These are phyloP conservation scores for Tulasnella sp. DNA, from an alignment of 768 basidiomycete genomes.

Conservation along the genomic window DNA sequence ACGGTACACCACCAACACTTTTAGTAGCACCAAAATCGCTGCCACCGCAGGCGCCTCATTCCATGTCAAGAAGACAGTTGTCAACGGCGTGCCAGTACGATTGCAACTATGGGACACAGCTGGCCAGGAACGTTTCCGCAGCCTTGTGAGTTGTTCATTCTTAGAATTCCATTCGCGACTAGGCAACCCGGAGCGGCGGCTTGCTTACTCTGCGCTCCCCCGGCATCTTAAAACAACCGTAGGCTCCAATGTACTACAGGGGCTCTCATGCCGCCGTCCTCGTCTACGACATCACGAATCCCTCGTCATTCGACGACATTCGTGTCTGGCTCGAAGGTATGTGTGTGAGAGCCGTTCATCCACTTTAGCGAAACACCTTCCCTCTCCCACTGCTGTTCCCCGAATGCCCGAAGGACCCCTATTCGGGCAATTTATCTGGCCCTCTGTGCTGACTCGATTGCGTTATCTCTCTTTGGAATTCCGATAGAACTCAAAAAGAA, in stretches of 20 bases:
- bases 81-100: slow-evolving; percentile 80
- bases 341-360: slow-evolving; percentile 29
- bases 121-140: slow-evolving; percentile 88
- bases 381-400: slow-evolving; percentile 21
- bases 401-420: not conserved
- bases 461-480: slow-evolving; percentile 27
- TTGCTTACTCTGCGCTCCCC: not conserved
- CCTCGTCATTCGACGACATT: slow-evolving; percentile 82
- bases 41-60: slow-evolving; percentile 92
- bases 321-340: slow-evolving; percentile 83
- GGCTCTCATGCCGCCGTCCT: slow-evolving; percentile 92
- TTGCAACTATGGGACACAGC: slow-evolving; percentile 92
- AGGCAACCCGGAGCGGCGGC: not conserved
- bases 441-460: slow-evolving; percentile 26
- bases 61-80: slow-evolving; percentile 84
- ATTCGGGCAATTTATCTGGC: slow-evolving; percentile 2
- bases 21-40: slow-evolving; percentile 81
- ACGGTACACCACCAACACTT: slow-evolving; percentile 86
- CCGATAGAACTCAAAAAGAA: slow-evolving; percentile 35
- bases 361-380: slow-evolving; percentile 5
- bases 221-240: slow-evolving; percentile 15
- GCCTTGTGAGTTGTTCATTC: slow-evolving; percentile 57
- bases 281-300: slow-evolving; percentile 93
- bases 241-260: slow-evolving; percentile 97
- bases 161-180: slow-evolving; percentile 1